A percentile compares a stretch with the other conserved stretches of the same genome.
phyloP scores from a whole-genome alignment of 129 eudicot genomes.

The carrot (Daucus carota) region DNA sequence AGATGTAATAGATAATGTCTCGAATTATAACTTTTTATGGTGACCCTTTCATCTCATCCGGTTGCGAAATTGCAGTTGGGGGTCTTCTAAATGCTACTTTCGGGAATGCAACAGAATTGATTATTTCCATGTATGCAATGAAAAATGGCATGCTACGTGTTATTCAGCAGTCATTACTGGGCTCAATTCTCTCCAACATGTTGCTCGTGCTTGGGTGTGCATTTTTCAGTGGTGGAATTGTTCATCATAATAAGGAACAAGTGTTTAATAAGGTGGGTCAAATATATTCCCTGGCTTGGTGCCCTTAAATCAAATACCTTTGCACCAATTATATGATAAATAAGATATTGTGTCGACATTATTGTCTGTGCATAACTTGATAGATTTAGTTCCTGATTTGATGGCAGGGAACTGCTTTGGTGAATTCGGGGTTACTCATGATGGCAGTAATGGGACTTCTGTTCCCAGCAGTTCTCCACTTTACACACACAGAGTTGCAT shows the following conservation, averaged over 20 bases:
- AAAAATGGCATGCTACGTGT: conserved; percentile 65
- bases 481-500: conserved; percentile 68
- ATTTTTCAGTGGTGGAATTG: conserved; percentile 68
- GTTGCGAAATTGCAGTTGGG: conserved; percentile 52
- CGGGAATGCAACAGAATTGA: conserved; percentile 81
- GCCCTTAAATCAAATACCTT: background rate
- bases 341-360: background rate
- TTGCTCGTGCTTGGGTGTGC: conserved; percentile 88
- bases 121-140: conserved; percentile 74
- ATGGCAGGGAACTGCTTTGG: conserved; percentile 56
- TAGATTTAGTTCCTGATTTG: background rate
- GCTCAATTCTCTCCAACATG: conserved; percentile 82
- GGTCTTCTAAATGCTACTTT: conserved; percentile 85
- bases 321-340: background rate
- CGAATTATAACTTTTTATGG: background rate
- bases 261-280: conserved; percentile 60
- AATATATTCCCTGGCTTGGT: background rate
- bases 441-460: conserved; percentile 81
- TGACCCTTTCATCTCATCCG: background rate
- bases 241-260: conserved; percentile 53
- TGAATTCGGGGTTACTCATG: conserved; percentile 72
- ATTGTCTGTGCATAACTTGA: background rate
- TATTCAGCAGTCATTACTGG: conserved; percentile 71
- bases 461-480: conserved; percentile 72
- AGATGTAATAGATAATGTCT: background rate